These are phyloP conservation scores for Globisporangium ultimum DNA, from an alignment of 352 stramenopile genomes.

Conservation along the genomic window DNA sequence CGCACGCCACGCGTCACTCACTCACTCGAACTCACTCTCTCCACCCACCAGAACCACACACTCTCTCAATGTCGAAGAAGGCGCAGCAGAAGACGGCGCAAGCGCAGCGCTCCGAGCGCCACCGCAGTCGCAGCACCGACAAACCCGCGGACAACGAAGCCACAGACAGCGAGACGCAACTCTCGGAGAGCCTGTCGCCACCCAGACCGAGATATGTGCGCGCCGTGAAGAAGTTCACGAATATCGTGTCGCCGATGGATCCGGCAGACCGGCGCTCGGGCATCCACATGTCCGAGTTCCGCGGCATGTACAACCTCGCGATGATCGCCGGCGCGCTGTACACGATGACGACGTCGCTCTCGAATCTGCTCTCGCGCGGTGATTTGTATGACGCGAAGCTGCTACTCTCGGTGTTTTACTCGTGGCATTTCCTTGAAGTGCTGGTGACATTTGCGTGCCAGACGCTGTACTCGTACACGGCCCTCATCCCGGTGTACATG, in stretches of 20 bases:
- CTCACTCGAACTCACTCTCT: no score
- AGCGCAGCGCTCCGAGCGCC: background rate
- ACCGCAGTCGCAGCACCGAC: background rate
- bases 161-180: background rate
- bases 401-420: slow-evolving; percentile 69
- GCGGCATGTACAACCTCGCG: slow-evolving; percentile 73
- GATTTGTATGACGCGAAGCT: slow-evolving; percentile 50
- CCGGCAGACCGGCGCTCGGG: slow-evolving; percentile 57
- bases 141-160: background rate
- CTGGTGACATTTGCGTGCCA: slow-evolving; percentile 64
- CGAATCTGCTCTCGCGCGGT: slow-evolving; percentile 46
- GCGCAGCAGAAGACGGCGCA: background rate
- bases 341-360: slow-evolving; percentile 54
- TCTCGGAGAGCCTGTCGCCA: background rate
- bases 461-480: slow-evolving; percentile 67
- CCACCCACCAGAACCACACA: no score
- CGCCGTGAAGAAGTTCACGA: slow-evolving; percentile 55
- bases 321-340: slow-evolving; percentile 64
- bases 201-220: slow-evolving; percentile 9
- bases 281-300: slow-evolving; percentile 78
- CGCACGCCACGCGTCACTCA: no score
- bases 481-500: slow-evolving; percentile 72
- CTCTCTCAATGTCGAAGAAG: no score
- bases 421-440: slow-evolving; percentile 67
- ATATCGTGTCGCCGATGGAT: slow-evolving; percentile 62